Conservation (phyloP, 768 basidiomycete species). For the Rickenella mellea region DNA sequence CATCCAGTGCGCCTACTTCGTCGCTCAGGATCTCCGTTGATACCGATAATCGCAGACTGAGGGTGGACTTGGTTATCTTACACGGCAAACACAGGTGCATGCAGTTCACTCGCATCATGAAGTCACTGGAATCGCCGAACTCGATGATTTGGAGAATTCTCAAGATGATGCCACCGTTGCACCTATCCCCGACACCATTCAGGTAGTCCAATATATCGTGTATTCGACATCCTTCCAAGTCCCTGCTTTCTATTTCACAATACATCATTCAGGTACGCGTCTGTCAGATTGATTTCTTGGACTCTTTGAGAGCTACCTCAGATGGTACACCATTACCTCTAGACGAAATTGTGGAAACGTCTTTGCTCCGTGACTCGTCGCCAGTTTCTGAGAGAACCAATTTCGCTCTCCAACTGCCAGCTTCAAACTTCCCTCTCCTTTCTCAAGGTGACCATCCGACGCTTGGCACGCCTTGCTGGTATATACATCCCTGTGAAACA, state of each 20-base stretch:
- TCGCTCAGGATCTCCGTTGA: too few species aligned
- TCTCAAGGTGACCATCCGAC: constrained; percentile 85
- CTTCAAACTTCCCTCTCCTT: constrained; percentile 59
- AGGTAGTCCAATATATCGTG: constrained; percentile 50
- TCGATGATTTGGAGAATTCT: constrained; percentile 5
- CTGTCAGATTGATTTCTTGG: constrained; percentile 4
- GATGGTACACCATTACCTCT: constrained; percentile 58
- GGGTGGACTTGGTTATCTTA: constrained; percentile 21
- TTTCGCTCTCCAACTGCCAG: constrained; percentile 43
- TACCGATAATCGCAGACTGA: too few species aligned
- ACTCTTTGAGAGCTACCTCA: constrained; percentile 21
- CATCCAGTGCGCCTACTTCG: too few species aligned
- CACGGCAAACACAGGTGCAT: constrained; percentile 14
- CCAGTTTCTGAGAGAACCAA: constrained; percentile 34
- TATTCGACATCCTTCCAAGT: constrained; percentile 75
- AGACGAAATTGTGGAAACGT: constrained; percentile 41
- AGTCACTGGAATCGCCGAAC: constrained; percentile 4
- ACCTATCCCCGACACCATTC: constrained; percentile 13
- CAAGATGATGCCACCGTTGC: constrained; percentile 32
- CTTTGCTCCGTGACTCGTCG: constrained; percentile 46
- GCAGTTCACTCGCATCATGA: constrained; percentile 2
- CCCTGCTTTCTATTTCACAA: constrained; percentile 75
- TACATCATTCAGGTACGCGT: constrained; percentile 59
- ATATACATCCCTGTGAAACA: constrained; percentile 82
- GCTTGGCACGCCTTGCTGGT: constrained; percentile 70